A percentile compares a stretch with the other conserved stretches of the same genome.
These are phyloP conservation scores for Verticillium tricorpus DNA, from an alignment of 2,329 filamentous ascomycete species.

Conservation along the genomic window DNA sequence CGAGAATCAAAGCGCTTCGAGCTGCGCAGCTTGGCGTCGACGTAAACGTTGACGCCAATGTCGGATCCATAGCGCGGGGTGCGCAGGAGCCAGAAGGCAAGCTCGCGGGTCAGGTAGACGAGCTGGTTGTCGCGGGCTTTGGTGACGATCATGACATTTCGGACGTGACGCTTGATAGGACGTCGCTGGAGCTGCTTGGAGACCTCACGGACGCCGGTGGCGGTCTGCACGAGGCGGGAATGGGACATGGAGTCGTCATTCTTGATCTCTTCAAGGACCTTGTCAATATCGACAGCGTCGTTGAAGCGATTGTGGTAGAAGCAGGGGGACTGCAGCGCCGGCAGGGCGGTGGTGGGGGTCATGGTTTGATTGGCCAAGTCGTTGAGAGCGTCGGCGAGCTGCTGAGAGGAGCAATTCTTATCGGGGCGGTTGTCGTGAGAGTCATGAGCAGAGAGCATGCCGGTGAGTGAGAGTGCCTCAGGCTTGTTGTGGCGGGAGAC, in stretches of 20 bases:
- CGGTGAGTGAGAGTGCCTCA: constrained; percentile 57
- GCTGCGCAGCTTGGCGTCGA: constrained; percentile 88
- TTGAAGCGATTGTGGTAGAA: constrained; percentile 98
- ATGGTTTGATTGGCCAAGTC: constrained; percentile 41
- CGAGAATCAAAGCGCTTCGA: constrained; percentile 83
- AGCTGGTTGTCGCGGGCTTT: constrained; percentile 95
- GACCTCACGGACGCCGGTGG: constrained; percentile 90
- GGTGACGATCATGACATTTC: constrained; percentile 96
- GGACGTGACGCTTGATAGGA: constrained; percentile 86
- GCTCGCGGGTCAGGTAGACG: constrained; percentile 81
- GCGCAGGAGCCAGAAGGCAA: constrained; percentile 80
- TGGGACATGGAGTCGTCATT: constrained; percentile 88
- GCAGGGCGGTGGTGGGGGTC: constrained; percentile 48
- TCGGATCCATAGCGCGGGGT: constrained; percentile 88
- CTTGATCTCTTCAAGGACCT: constrained; percentile 90
- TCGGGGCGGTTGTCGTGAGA: constrained; percentile 32
- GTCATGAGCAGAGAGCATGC: constrained; percentile 48
- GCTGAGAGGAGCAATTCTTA: constrained; percentile 49
- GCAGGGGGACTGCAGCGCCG: constrained; percentile 82
- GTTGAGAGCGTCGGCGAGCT: constrained; percentile 58
- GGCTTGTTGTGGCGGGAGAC: constrained; percentile 56
- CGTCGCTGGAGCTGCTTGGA: constrained; percentile 90
- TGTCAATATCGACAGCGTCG: constrained; percentile 90
- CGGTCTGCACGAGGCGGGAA: constrained; percentile 89
- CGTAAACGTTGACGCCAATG: constrained; percentile 92